Base-by-base conservation (phyloP, 345 rosid genomes). In the Euphorbia peplus region DNA sequence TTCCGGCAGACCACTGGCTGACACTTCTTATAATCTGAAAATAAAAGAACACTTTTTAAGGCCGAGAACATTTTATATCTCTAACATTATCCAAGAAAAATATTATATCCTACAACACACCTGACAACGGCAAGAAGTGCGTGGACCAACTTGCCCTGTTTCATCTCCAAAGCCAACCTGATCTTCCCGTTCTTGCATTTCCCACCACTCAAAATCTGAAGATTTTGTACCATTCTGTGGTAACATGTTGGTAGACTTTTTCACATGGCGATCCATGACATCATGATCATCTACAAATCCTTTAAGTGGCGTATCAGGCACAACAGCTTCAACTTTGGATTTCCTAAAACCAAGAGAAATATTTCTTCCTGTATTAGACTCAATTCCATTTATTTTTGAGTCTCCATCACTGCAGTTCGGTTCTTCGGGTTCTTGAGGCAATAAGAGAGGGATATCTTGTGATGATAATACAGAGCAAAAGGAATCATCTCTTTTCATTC, bases 1-100 rank as follows among this genome's bases (percentile, higher is more conserved):
- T 92, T 82, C 99, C 99, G 58, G 98, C 95, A 70, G 98, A 95
- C 99, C 99, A 92, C 75, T 92, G 98, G 76, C 98, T 95, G 76
- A 90, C 99, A 82, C 99, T 95, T 85, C 99, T 83, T 79, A 92
- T 78, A 70, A 95, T 84, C 99, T 92, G 91, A 63, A 79, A 84
- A 80, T 19, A 3, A 10, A 15, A 39, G 35, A 39, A 12, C 22
- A 63, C 53, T 63, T 39, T 47, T 60, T 13, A 53, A 32, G 60
- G 66, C 58, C 66, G 35, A 70, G 41, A 13, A 63, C 22, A n/a
- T n/a, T n/a, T n/a, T n/a, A n/a, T n/a, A n/a, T n/a, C n/a, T n/a
- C n/a, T n/a, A n/a, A n/a, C n/a, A n/a, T n/a, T n/a, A n/a, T n/a
- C n/a, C n/a, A n/a, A n/a, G n/a, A 35, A 63, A 63, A 35, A 25